phyloP scores from a whole-genome alignment of 805 yeast species.

The Myxozyma geophila region DNA sequence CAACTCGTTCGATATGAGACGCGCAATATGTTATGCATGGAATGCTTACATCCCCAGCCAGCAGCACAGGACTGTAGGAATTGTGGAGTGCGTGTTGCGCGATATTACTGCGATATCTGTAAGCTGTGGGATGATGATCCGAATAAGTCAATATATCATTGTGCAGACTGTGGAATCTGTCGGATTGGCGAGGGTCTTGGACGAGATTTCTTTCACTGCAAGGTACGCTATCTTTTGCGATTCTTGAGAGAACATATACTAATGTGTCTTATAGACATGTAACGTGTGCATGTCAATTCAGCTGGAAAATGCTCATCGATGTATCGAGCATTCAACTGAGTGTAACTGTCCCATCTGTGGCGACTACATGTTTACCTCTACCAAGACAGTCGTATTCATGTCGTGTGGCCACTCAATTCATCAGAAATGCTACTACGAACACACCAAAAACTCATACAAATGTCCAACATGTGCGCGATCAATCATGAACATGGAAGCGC shows the following conservation, averaged over 20 bases:
- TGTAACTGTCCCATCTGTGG: conserved; percentile 93
- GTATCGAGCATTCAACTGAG: conserved; percentile 85
- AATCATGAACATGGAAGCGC: conserved; percentile 83
- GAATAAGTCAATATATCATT: conserved; percentile 82
- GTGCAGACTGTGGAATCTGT: conserved; percentile 92
- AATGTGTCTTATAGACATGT: conserved; percentile 54
- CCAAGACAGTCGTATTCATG: conserved; percentile 86
- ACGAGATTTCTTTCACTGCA: conserved; percentile 89
- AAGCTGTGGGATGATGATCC: conserved; percentile 79
- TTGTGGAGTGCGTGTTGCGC: conserved; percentile 71
- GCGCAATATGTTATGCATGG: conserved; percentile 77
- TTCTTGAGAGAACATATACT: background rate
- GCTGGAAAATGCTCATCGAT: conserved; percentile 73
- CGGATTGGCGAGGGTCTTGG: conserved; percentile 86
- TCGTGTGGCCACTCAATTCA: conserved; percentile 94
- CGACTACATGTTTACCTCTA: conserved; percentile 84
- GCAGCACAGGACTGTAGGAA: conserved; percentile 70
- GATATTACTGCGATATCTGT: conserved; percentile 78
- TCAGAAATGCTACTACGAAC: conserved; percentile 78
- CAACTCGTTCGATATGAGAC: conserved; percentile 63
- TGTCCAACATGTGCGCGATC: conserved; percentile 91
- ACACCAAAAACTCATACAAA: conserved; percentile 73
- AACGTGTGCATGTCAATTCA: conserved; percentile 86
- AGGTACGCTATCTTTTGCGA: conserved; percentile 39
- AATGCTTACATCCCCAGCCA: conserved; percentile 72